These are phyloP conservation scores for Penicillium nucicola DNA, from an alignment of 495 filamentous ascomycete species.

Conservation along the genomic window DNA sequence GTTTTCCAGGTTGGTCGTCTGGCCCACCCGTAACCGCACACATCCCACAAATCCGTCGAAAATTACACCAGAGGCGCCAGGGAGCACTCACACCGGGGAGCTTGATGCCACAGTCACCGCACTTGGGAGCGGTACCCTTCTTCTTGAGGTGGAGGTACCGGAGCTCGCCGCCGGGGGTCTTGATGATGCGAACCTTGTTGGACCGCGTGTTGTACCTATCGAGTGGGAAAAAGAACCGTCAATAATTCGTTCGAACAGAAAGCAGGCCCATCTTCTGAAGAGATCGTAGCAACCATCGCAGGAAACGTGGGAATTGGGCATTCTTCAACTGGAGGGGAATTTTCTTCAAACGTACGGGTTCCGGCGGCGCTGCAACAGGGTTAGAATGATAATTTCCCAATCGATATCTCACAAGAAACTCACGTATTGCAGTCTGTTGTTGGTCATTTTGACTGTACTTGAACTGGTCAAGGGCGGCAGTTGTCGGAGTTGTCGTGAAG, in stretches of 20 bases:
- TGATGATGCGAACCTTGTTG: slow-evolving; percentile 94
- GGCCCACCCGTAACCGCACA: slow-evolving; percentile 16
- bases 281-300: slow-evolving; percentile 18
- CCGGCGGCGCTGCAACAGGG: slow-evolving; percentile 65
- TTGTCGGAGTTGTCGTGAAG: slow-evolving; percentile 51
- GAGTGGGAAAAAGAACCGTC: slow-evolving; percentile 26
- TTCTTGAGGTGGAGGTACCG: slow-evolving; percentile 99
- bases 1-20: slow-evolving; percentile 12
- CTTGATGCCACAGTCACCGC: slow-evolving; percentile 97
- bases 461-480: slow-evolving; percentile 52
- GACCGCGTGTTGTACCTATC: slow-evolving; percentile 90
- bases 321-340: slow-evolving; percentile 16
- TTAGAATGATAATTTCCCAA: slow-evolving; percentile 21
- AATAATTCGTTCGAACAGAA: slow-evolving; percentile 24
- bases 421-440: slow-evolving; percentile 73
- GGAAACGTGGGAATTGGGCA: slow-evolving; percentile 11
- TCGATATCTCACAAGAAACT: slow-evolving; percentile 29
- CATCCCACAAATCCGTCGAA: slow-evolving; percentile 14
- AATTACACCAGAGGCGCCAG: slow-evolving; percentile 17
- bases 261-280: slow-evolving; percentile 1
- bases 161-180: slow-evolving; percentile 92
- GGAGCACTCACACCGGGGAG: slow-evolving; percentile 79
- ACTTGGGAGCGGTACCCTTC: slow-evolving; percentile 93
- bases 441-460: slow-evolving; percentile 60
- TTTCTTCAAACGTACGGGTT: slow-evolving; percentile 80